Percentiles rank a stretch among this genome's conserved stretches.
These are phyloP conservation scores for Claviceps pazoutovae DNA, from an alignment of 2,329 filamentous ascomycete species.

Conservation along the genomic window DNA sequence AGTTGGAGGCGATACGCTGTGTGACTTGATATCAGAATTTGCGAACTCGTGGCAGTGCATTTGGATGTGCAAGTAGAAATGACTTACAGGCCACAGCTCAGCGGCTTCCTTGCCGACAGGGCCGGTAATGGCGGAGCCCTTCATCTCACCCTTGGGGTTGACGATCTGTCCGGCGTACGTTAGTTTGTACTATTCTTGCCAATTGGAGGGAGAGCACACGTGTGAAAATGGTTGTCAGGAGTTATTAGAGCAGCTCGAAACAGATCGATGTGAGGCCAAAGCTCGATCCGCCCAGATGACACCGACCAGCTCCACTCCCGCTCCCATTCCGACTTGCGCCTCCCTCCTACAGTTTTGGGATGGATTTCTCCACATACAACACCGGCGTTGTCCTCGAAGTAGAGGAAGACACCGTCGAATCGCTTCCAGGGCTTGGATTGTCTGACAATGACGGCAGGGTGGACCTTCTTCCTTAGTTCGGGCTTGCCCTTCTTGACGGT, in stretches of 20 bases:
- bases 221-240: not conserved
- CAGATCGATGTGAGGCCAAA: not conserved
- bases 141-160: conserved; percentile 99
- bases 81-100: conserved; percentile 95
- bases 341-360: not conserved
- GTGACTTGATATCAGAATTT: not conserved
- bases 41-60: not conserved
- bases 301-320: not conserved
- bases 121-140: conserved; percentile 98
- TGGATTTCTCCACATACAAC: conserved; percentile 54
- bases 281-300: not conserved
- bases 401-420: conserved; percentile 95
- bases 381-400: conserved; percentile 99
- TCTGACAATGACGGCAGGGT: conserved; percentile 97
- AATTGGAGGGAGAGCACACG: not conserved
- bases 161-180: conserved; percentile 63
- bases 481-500: conserved; percentile 99
- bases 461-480: conserved; percentile 99
- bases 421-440: conserved; percentile 99
- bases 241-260: not conserved
- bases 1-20: conserved; percentile 98
- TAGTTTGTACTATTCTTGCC: not conserved
- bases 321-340: not conserved
- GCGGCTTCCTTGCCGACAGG: conserved; percentile 99
- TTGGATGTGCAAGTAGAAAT: not conserved